Base-by-base conservation (phyloP, 164 flowering plant species). In the Malania oleifera region DNA sequence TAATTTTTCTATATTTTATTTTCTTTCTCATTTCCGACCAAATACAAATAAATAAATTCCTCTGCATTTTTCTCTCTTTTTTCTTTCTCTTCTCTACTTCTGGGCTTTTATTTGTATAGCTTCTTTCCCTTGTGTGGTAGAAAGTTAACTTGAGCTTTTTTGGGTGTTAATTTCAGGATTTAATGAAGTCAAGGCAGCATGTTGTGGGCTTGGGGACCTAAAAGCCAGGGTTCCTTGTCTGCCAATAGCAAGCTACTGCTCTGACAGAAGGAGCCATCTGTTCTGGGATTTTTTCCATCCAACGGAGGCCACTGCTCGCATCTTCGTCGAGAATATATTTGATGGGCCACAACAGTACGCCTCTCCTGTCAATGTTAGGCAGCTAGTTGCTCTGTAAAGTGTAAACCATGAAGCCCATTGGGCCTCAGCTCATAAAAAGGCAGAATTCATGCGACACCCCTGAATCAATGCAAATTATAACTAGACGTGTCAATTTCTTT, bases 281-380 rank as follows among this genome's bases (percentile, higher is more conserved):
- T 91, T 91, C 74, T 91, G 96, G 96, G 98, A 91, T 62, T 54
- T 81, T 27, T 82, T 59, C 67, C 98, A 91, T 56, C 98, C 95
- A 6, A 83, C 92, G 11, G 81, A 88, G 58, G 79, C 73, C 31
- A 73, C 85, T 52, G 40, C 73, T 53, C 49, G 70, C 24, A 59
- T 79, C 5, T 41, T 82, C 20, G 72, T 64, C 0, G 77, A 84
- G 24, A 46, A 40, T 11, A 2, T 76, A 28, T 80, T 70, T 28
- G 76, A 75, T 34, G 89, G 85, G 40, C 53, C 88, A 0, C 38
- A 37, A 9, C 60, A 56, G 17, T 74, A 70, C 35, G 61, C 68
- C 13, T 63, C 34, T 23, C 90, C 90, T 7, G 58, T 84, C 12
- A 84, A 79, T 62, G 56, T 81, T 35, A 67, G 58, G 56, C 78